phyloP scores from a whole-genome alignment of 306 rosid species.

The Begonia loranthoides region DNA sequence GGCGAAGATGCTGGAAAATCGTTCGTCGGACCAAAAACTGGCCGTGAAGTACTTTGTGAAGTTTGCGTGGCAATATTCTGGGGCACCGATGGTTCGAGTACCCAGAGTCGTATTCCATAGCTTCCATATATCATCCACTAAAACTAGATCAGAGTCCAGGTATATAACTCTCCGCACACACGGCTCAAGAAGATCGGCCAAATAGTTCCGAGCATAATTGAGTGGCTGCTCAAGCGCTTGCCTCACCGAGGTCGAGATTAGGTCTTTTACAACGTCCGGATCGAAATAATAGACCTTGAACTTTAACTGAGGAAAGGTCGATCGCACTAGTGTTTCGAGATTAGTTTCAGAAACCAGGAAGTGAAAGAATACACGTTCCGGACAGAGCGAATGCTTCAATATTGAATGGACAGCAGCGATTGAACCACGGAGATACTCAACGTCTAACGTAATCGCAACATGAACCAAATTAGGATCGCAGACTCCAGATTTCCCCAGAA shows the following conservation, averaged over 20 bases:
- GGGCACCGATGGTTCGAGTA: conserved; percentile 40
- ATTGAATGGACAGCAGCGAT: conserved; percentile 65
- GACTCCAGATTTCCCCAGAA: conserved; percentile 9
- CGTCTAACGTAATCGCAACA: conserved; percentile 53
- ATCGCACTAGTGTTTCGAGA: conserved; percentile 30
- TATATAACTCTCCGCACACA: conserved; percentile 51
- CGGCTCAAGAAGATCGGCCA: conserved; percentile 36
- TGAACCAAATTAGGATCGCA: conserved; percentile 49
- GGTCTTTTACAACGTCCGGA: conserved; percentile 27
- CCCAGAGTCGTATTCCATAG: conserved; percentile 38
- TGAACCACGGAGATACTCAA: conserved; percentile 62
- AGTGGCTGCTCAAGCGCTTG: conserved; percentile 63
- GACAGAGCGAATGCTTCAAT: conserved; percentile 37
- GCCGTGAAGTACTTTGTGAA: conserved; percentile 50
- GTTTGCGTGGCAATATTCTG: conserved; percentile 65
- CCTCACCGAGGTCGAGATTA: conserved; percentile 57
- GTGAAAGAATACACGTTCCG: conserved; percentile 48
- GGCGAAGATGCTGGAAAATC: conserved; percentile 16
- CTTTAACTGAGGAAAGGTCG: conserved; percentile 42
- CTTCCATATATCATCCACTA: conserved; percentile 45
- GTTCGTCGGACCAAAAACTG: conserved; percentile 30
- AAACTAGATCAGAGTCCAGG: conserved; percentile 51
- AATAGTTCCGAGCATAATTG: conserved; percentile 56
- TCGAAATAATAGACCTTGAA: conserved; percentile 55
- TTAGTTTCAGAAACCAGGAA: conserved; percentile 39